phyloP scores from a whole-genome alignment of 2,329 filamentous ascomycete species.

The Trichoderma asperellum region DNA sequence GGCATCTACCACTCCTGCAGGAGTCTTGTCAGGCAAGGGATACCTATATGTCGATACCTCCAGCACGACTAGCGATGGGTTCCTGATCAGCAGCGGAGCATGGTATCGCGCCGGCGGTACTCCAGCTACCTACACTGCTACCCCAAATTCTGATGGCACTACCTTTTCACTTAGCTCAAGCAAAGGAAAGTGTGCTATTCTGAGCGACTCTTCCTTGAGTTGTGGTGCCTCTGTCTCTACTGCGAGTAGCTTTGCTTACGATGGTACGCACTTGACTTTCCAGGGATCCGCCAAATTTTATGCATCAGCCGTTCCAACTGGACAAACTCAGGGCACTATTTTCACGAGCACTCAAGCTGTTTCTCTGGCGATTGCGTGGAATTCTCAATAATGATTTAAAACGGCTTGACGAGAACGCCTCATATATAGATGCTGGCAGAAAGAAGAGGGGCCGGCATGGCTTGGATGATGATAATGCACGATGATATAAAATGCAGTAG shows the following conservation, averaged over 20 bases:
- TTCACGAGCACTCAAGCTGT: not conserved
- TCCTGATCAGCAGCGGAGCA: conserved; percentile 1
- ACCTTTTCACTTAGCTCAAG: conserved; percentile 1
- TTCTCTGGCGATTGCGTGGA: not conserved
- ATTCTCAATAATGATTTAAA: not conserved
- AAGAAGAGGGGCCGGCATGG: not conserved
- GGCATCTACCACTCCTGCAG: not conserved
- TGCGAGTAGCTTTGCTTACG: conserved; percentile 1
- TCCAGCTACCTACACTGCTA: conserved; percentile 13
- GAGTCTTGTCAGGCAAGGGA: conserved; percentile 4
- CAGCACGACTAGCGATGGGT: not conserved
- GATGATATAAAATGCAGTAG: not conserved
- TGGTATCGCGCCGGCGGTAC: conserved; percentile 20
- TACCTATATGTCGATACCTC: not conserved
- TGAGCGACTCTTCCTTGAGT: conserved; percentile 14
- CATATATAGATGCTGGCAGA: not conserved
- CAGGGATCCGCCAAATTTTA: not conserved
- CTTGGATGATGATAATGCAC: not conserved
- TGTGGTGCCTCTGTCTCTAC: conserved; percentile 4
- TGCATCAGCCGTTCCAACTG: not conserved
- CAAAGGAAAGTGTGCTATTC: conserved; percentile 12
- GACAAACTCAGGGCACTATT: not conserved
- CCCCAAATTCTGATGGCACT: not conserved
- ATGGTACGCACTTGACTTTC: not conserved
- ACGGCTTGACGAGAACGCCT: not conserved